phyloP scores from a whole-genome alignment of 805 yeast genomes.

The Cephaloascus albidus region DNA sequence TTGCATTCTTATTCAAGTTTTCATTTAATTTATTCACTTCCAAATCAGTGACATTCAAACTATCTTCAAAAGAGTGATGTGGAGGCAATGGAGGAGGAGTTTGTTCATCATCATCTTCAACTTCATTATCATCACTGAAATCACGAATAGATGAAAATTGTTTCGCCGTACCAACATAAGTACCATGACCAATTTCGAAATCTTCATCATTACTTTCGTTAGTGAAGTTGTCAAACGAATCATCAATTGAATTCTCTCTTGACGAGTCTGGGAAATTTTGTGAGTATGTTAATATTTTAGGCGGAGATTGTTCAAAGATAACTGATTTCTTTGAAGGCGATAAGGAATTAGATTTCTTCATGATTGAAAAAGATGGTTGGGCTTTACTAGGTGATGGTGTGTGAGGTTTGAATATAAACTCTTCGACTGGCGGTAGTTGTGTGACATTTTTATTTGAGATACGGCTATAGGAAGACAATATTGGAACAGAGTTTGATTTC shows the following conservation, averaged over 20 bases:
- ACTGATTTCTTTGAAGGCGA: slow-evolving; percentile 27
- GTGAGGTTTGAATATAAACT: neutral
- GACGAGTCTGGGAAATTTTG: slow-evolving; percentile 2
- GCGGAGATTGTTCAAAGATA: slow-evolving; percentile 26
- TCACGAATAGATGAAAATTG: neutral
- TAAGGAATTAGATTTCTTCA: neutral
- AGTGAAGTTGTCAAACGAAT: neutral
- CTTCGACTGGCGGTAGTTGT: neutral
- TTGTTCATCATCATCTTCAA: slow-evolving; percentile 11
- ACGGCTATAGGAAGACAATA: neutral
- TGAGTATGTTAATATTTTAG: slow-evolving; percentile 24
- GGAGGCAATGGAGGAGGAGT: slow-evolving; percentile 22
- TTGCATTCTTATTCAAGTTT: slow-evolving; percentile 11
- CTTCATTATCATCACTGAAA: slow-evolving; percentile 1
- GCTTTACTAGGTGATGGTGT: neutral
- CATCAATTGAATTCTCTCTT: neutral
- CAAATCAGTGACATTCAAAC: slow-evolving; percentile 5
- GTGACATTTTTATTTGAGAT: neutral
- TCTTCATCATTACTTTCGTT: neutral
- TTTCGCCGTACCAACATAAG: neutral
- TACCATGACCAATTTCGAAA: neutral
- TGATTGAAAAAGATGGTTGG: neutral
- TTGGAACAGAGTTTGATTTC: neutral
- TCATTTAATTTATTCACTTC: slow-evolving; percentile 8
- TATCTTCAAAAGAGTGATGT: slow-evolving; percentile 11